These are phyloP conservation scores for Paraphoma chrysanthemicola DNA, from an alignment of 2,329 filamentous ascomycete genomes.

Conservation along the genomic window DNA sequence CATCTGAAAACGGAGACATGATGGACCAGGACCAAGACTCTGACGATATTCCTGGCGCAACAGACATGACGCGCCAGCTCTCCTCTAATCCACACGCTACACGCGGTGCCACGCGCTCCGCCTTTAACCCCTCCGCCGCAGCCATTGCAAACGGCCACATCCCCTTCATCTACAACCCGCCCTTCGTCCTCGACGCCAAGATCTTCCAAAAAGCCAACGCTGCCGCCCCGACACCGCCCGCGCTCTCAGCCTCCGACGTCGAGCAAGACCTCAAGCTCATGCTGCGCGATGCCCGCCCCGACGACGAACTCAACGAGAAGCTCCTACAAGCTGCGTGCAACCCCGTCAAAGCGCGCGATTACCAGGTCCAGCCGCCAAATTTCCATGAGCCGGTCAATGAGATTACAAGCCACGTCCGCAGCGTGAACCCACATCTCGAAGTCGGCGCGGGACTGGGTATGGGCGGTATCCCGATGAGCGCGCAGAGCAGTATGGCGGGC, in stretches of 20 bases:
- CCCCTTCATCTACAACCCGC: constrained; percentile 52
- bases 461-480: constrained; percentile 50
- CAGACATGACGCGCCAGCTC: constrained; percentile 67
- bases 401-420: constrained; percentile 40
- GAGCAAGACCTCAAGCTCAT: constrained; percentile 60
- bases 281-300: constrained; percentile 45
- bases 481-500: constrained; percentile 46
- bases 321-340: constrained; percentile 45
- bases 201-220: constrained; percentile 57
- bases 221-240: constrained; percentile 54
- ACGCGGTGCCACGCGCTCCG: constrained; percentile 59
- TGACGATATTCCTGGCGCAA: constrained; percentile 51
- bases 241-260: constrained; percentile 52
- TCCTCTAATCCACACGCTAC: constrained; percentile 65
- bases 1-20: constrained; percentile 43
- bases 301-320: constrained; percentile 49
- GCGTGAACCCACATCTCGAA: constrained; percentile 42
- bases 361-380: constrained; percentile 43
- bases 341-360: constrained; percentile 42
- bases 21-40: constrained; percentile 48
- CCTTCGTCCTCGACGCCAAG: constrained; percentile 54
- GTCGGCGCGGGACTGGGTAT: constrained; percentile 24
- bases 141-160: constrained; percentile 50
- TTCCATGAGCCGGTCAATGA: constrained; percentile 40
- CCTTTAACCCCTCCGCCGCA: constrained; percentile 61